phyloP scores from a whole-genome alignment of 2,329 filamentous ascomycete species.

The Claviceps purpurea region DNA sequence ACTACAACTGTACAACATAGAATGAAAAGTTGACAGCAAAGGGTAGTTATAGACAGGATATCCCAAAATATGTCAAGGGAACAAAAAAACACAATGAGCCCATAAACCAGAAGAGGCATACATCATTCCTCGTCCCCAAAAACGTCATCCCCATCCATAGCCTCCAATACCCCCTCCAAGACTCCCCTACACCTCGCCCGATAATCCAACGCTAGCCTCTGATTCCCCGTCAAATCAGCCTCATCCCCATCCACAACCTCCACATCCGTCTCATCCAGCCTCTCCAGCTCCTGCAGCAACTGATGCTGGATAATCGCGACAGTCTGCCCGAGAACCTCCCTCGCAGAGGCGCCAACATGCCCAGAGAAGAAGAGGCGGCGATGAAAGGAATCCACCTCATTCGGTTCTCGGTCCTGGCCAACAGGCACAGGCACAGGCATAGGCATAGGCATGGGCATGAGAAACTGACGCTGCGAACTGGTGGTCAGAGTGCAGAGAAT shows the following conservation, averaged over 20 bases:
- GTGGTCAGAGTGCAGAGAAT: conserved; percentile 27
- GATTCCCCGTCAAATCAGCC: conserved; percentile 26
- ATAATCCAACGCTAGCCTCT: conserved; percentile 36
- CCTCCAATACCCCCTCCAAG: conserved; percentile 29
- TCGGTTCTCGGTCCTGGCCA: conserved; percentile 7
- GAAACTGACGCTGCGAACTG: conserved; percentile 17
- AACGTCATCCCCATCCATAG: conserved; percentile 20
- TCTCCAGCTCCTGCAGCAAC: conserved; percentile 28
- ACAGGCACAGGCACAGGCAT: conserved; percentile 6
- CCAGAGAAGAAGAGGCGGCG: conserved; percentile 19
- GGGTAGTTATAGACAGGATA: no score
- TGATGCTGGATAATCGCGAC: conserved; percentile 30
- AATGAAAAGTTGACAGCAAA: no score
- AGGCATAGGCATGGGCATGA: conserved; percentile 11
- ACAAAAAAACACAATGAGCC: not conserved
- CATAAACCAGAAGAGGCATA: no score
- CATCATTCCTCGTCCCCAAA: conserved; percentile 6
- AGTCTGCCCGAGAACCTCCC: conserved; percentile 19
- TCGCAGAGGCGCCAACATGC: conserved; percentile 15
- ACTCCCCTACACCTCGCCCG: conserved; percentile 34
- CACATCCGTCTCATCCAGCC: conserved; percentile 32
- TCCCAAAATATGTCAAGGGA: not conserved
- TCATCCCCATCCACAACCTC: conserved; percentile 27
- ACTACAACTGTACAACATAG: no score
- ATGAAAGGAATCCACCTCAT: conserved; percentile 14